Percentiles rank a stretch among this genome's conserved stretches.
phyloP scores from a whole-genome alignment of 1,139 yeast genomes.

The Arxiozyma slooffiae region DNA sequence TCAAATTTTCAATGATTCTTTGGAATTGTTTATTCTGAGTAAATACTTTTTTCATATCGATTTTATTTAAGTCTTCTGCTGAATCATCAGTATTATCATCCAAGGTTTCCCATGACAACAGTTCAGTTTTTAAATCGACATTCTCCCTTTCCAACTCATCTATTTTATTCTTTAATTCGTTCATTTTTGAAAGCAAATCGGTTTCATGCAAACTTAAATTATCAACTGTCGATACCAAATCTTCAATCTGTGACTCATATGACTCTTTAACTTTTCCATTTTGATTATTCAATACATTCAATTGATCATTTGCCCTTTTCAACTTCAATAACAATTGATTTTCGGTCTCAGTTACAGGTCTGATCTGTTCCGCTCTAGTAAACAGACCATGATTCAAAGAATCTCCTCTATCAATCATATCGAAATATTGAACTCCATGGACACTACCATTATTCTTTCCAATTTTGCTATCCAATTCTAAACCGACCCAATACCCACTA shows the following conservation, averaged over 20 bases:
- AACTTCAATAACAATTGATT: neutral
- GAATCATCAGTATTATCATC: conserved; percentile 20
- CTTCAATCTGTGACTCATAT: conserved; percentile 17
- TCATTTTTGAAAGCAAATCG: conserved; percentile 38
- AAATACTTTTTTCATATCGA: conserved; percentile 22
- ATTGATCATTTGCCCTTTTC: neutral
- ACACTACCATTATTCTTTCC: conserved; percentile 82
- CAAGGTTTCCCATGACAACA: conserved; percentile 27
- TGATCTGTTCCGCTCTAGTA: conserved; percentile 33
- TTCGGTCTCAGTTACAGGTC: neutral
- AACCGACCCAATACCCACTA: conserved; percentile 67
- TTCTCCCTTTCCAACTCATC: conserved; percentile 35
- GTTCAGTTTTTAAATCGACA: conserved; percentile 39
- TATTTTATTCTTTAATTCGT: conserved; percentile 30
- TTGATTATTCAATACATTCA: neutral
- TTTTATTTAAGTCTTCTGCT: conserved; percentile 14
- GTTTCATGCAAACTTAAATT: conserved; percentile 46
- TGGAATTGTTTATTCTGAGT: conserved; percentile 34
- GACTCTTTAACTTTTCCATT: neutral
- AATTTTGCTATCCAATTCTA: conserved; percentile 49
- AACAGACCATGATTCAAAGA: conserved; percentile 47
- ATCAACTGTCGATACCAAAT: conserved; percentile 41
- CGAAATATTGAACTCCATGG: conserved; percentile 54
- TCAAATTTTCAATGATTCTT: conserved; percentile 35
- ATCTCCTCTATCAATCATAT: conserved; percentile 31